Conservation (phyloP, 805 yeast genomes). For the Maudiozyma turicensis region DNA sequence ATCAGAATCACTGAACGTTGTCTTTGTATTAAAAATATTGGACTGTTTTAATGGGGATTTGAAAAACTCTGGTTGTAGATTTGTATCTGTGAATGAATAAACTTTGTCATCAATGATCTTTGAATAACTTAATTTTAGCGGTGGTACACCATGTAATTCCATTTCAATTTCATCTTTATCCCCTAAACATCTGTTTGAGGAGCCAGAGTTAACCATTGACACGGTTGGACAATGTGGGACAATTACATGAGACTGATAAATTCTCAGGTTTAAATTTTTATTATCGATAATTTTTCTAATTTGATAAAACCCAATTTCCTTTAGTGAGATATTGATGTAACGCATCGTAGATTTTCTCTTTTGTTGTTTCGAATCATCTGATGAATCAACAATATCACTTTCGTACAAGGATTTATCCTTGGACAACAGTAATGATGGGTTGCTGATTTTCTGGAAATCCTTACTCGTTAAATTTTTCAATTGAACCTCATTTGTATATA, state of each 20-base stretch:
- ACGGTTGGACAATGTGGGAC: conserved; percentile 77
- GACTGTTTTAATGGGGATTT: conserved; percentile 38
- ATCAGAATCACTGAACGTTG: conserved; percentile 26
- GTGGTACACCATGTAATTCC: conserved; percentile 66
- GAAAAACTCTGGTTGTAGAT: conserved; percentile 42
- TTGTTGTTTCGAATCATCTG: neutral
- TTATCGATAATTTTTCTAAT: conserved; percentile 59
- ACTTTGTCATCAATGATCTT: conserved; percentile 33
- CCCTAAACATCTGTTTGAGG: conserved; percentile 53
- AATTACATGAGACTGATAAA: conserved; percentile 50
- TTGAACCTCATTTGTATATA: conserved; percentile 40
- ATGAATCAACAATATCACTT: neutral
- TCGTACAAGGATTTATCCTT: conserved; percentile 16
- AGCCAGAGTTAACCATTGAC: conserved; percentile 34
- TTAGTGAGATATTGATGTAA: conserved; percentile 56
- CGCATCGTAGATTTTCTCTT: conserved; percentile 30
- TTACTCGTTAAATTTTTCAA: conserved; percentile 45
- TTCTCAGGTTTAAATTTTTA: conserved; percentile 50
- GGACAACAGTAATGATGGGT: conserved; percentile 8
- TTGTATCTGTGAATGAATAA: conserved; percentile 30
- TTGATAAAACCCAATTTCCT: conserved; percentile 67
- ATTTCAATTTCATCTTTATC: conserved; percentile 44
- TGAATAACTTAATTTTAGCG: conserved; percentile 51
- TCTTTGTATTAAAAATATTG: conserved; percentile 8
- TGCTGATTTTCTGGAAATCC: conserved; percentile 38